phyloP scores from a whole-genome alignment of 129 eudicot genomes.

The Tagetes erecta region DNA sequence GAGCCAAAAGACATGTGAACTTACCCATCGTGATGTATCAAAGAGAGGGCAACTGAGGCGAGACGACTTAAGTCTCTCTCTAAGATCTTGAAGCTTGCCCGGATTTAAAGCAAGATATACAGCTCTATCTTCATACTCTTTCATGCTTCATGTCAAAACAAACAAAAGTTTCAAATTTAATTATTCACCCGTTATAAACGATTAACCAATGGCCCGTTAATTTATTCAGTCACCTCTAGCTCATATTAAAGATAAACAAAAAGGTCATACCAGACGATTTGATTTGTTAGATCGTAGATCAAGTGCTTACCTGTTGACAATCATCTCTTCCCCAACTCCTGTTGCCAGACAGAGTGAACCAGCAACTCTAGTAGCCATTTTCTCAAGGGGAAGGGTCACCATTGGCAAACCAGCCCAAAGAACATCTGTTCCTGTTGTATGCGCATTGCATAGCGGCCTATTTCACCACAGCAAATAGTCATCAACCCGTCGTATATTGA shows the following conservation, averaged over 20 bases:
- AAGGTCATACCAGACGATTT: too few relatives aligned
- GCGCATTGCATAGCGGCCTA: slow-evolving; percentile 97
- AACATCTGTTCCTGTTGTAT: slow-evolving; percentile 97
- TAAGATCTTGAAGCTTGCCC: slow-evolving; percentile 71
- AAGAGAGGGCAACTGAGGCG: slow-evolving; percentile 84
- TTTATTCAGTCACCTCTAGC: background rate
- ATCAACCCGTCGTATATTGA: background rate
- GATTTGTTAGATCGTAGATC: background rate
- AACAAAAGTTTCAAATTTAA: background rate
- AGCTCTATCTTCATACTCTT: slow-evolving; percentile 91
- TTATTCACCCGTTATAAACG: background rate
- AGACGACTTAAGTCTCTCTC: slow-evolving; percentile 65
- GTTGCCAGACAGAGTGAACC: slow-evolving; percentile 95
- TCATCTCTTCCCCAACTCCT: slow-evolving; percentile 80
- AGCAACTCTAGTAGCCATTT: slow-evolving; percentile 99
- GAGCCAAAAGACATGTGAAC: slow-evolving; percentile 24
- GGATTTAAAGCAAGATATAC: slow-evolving; percentile 79
- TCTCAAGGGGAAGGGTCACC: slow-evolving; percentile 97
- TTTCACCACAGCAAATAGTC: slow-evolving; percentile 9
- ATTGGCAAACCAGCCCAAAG: slow-evolving; percentile 99
- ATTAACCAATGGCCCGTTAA: background rate
- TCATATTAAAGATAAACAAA: too few relatives aligned
- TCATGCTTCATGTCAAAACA: slow-evolving; percentile 48
- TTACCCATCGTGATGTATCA: slow-evolving; percentile 93
- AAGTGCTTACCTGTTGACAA: slow-evolving; percentile 54